Percentiles rank a stretch among this genome's conserved stretches.
These are phyloP conservation scores for Globisporangium paddicum DNA, from an alignment of 352 stramenopile species.

Conservation along the genomic window DNA sequence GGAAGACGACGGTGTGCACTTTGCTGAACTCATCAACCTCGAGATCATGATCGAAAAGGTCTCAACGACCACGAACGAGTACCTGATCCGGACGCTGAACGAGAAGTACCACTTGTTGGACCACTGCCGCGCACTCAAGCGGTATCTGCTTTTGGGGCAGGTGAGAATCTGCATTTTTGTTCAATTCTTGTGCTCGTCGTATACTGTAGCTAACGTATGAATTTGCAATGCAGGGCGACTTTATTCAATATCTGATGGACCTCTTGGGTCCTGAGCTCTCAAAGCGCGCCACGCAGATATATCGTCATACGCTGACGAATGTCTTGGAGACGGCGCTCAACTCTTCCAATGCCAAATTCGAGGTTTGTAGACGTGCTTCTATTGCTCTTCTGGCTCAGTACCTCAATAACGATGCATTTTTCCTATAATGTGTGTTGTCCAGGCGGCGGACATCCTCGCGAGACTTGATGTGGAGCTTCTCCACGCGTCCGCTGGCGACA, in stretches of 20 bases:
- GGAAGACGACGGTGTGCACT: slow-evolving; percentile 57
- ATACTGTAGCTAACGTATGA: not conserved
- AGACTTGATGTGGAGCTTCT: slow-evolving; percentile 91
- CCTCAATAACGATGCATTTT: no score
- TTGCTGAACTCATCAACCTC: slow-evolving; percentile 63
- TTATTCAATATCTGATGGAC: slow-evolving; percentile 97
- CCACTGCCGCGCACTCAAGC: slow-evolving; percentile 95
- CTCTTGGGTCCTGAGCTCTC: slow-evolving; percentile 87
- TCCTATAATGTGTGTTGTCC: not conserved
- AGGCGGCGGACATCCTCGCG: slow-evolving; percentile 89
- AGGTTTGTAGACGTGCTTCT: slow-evolving; percentile 48
- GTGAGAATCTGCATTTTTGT: slow-evolving; percentile 18
- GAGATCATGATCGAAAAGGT: slow-evolving; percentile 78
- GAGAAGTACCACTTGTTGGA: slow-evolving; percentile 92
- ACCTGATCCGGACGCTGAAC: slow-evolving; percentile 90
- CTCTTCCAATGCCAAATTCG: slow-evolving; percentile 94
- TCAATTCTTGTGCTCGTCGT: no score
- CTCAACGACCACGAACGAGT: slow-evolving; percentile 81
- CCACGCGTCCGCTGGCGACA: slow-evolving; percentile 75
- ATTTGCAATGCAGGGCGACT: slow-evolving; percentile 84
- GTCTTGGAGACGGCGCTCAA: slow-evolving; percentile 94
- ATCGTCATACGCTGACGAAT: slow-evolving; percentile 93
- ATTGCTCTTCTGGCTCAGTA: not conserved
- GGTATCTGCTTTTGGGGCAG: slow-evolving; percentile 98
- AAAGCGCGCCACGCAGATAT: slow-evolving; percentile 89